Base-by-base conservation (phyloP, 768 basidiomycete species). In the Clavaria fumosa region DNA sequence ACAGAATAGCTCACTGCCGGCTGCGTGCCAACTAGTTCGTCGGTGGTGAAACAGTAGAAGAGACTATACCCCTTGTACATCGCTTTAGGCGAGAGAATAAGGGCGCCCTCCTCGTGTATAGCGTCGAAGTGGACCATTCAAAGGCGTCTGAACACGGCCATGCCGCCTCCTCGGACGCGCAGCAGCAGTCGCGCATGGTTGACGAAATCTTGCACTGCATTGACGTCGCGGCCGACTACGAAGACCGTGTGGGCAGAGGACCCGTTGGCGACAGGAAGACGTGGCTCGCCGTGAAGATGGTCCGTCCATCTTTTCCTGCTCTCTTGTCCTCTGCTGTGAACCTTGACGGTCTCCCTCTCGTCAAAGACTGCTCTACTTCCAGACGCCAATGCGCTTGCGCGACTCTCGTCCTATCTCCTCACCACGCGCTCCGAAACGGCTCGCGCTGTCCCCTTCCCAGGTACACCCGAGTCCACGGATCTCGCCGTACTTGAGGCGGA, bases 201-300 rank as follows among this genome's bases (percentile, higher is more conserved):
- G 58, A 72, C 14, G 89, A 93, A 57, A 82, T 82, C 51, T 59
- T 86, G 23, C 66, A 63, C 34, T 77, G 74, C 40, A 75, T 93
- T 30, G 75, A 89, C 42, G 70, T 79, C 4, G 78, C 78, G 0
- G 89, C 79, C 5, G 72, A 79, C 43, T 89, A 86, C 48, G 88
- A 95, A 51, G 75, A 76, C 20, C 46, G 50, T 36, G 47, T 57
- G 21, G n/a, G n/a, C n/a, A n/a, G n/a, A n/a, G n/a, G n/a, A n/a
- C n/a, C n/a, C n/a, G 54, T 50, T 1, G 51, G 38, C 3, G 47
- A 35, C 20, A 60, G 78, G 17, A 63, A 71, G 44, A 85, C 81
- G 0, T 86, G 83, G 74, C 77, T 93, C 15, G 85, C 89, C 1
- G 56, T 93, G 17, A 93, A 93, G 56, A 61, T 91, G 41, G 82